A percentile compares a stretch with the other conserved stretches of the same genome.
These are phyloP conservation scores for Yamadazyma dendronema DNA, from an alignment of 1,139 yeast genomes.

Conservation along the genomic window DNA sequence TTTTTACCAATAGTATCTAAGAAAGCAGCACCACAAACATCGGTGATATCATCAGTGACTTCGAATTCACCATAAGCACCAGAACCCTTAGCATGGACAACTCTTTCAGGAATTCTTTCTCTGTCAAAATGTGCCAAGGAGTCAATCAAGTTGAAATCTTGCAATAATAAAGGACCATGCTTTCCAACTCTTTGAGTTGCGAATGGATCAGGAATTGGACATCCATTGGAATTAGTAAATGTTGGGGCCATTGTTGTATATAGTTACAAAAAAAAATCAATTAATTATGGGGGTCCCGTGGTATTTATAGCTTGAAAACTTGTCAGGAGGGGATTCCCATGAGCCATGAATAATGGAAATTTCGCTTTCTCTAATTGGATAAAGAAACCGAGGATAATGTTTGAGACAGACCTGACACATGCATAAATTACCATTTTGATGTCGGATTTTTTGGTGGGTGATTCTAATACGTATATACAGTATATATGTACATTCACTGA, in stretches of 20 bases:
- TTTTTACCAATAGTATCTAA: conserved; percentile 73
- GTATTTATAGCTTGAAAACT: conserved; percentile 9
- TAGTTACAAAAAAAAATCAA: conserved; percentile 1
- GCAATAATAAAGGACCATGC: conserved; percentile 73
- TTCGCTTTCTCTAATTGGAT: conserved; percentile 11
- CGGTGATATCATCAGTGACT: conserved; percentile 79
- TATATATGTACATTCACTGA: background rate
- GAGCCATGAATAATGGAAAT: conserved; percentile 11
- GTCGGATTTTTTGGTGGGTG: background rate
- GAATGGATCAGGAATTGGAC: conserved; percentile 65
- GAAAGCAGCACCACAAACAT: conserved; percentile 68
- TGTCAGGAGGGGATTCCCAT: conserved; percentile 10
- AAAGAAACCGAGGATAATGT: conserved; percentile 6
- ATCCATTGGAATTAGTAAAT: conserved; percentile 71
- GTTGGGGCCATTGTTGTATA: conserved; percentile 32
- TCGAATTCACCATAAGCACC: conserved; percentile 83
- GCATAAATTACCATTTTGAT: too few species aligned
- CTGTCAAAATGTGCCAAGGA: conserved; percentile 81
- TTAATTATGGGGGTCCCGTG: conserved; percentile 1
- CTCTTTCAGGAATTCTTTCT: conserved; percentile 87
- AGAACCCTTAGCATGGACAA: conserved; percentile 87
- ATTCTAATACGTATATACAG: background rate
- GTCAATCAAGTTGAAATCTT: conserved; percentile 77
- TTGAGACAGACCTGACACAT: background rate
- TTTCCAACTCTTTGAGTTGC: conserved; percentile 76